Evolutionary conservation across 306 rosid genomes (phyloP).

Genomic region (Gastrolobium bilobum): DNA sequence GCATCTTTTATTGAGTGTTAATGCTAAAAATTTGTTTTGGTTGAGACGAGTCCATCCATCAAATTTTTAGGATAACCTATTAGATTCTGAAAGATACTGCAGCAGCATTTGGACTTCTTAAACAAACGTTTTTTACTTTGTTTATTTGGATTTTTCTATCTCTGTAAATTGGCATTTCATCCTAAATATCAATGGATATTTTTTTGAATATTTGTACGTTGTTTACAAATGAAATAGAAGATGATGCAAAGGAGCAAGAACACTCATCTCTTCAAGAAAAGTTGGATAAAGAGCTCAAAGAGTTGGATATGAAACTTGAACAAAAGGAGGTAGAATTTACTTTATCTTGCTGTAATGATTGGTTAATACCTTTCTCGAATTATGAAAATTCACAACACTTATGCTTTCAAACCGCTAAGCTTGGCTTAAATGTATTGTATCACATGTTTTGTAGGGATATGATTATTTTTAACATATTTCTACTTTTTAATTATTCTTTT

Average conservation of each 20-base stretch:
- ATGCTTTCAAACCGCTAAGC: slow-evolving; percentile 15
- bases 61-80: slow-evolving; percentile 15
- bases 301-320: slow-evolving; percentile 87
- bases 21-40: slow-evolving; percentile 36
- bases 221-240: slow-evolving; percentile 71
- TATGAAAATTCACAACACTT: too few species aligned
- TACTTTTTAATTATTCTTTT: slow-evolving; percentile 28
- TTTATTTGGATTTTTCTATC: slow-evolving; percentile 27
- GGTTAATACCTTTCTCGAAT: too few species aligned
- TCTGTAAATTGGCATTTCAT: slow-evolving; percentile 24
- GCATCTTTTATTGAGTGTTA: slow-evolving; percentile 19
- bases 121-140: not conserved
- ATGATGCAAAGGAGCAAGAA: slow-evolving; percentile 85
- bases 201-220: slow-evolving; percentile 12
- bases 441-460: slow-evolving; percentile 28
- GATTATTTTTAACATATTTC: slow-evolving; percentile 27
- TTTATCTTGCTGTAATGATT: not conserved
- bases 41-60: slow-evolving; percentile 32
- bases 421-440: not conserved
- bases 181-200: not conserved
- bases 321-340: slow-evolving; percentile 85
- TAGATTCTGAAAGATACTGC: slow-evolving; percentile 29
- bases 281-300: slow-evolving; percentile 86
- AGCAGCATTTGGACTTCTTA: not conserved
- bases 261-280: slow-evolving; percentile 92